Conservation (phyloP, 148 eudicot genomes). For the Persicaria tinctoria region DNA sequence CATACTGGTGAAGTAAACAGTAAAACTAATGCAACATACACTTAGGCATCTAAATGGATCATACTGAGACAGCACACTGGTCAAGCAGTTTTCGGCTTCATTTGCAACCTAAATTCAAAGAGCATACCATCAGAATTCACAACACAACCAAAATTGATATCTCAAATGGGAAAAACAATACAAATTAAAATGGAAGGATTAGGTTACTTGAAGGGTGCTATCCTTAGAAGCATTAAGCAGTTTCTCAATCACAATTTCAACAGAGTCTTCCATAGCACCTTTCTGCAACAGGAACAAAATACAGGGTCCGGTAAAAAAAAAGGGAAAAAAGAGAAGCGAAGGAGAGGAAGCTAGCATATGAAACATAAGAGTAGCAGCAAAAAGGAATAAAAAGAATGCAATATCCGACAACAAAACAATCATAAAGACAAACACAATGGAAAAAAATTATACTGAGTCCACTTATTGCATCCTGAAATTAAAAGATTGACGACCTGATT, state of each 20-base stretch:
- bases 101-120: conserved; percentile 45
- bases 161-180: neutral
- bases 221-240: conserved; percentile 73
- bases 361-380: neutral
- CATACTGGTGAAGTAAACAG: neutral
- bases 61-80: conserved; percentile 60
- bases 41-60: conserved; percentile 74
- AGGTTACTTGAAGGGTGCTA: conserved; percentile 47
- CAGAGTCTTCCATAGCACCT: conserved; percentile 80
- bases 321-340: neutral
- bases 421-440: neutral
- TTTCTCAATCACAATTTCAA: conserved; percentile 90
- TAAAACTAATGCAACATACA: conserved; percentile 35
- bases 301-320: neutral
- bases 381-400: neutral
- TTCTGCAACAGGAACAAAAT: conserved; percentile 40
- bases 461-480: neutral
- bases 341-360: neutral
- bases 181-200: neutral
- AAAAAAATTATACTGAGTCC: neutral
- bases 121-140: conserved; percentile 3
- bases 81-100: conserved; percentile 77
- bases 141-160: neutral
- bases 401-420: neutral
- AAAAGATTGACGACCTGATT: conserved; percentile 31